A percentile compares a stretch with the other conserved stretches of the same genome.
phyloP scores from a whole-genome alignment of 208 protist genomes.

The Eutreptiella sp. region DNA sequence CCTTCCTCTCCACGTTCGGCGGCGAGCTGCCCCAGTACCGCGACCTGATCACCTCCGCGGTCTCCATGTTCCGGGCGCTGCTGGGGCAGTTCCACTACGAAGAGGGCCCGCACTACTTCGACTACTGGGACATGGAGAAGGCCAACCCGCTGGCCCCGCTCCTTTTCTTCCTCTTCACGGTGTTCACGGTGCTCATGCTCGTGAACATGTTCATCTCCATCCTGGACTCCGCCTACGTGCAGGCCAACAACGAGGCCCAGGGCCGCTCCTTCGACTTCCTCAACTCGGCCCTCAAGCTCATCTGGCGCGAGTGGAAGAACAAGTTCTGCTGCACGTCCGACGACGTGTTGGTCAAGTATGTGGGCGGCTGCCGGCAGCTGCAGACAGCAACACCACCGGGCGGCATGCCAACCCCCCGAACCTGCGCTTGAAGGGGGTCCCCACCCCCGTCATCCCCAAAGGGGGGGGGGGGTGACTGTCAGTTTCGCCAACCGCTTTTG shows the following conservation, averaged over 20 bases:
- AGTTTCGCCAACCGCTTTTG: too few species aligned
- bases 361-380: neutral
- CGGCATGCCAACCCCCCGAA: neutral
- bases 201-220: constrained; percentile 22
- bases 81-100: constrained; percentile 12
- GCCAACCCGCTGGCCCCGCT: constrained; percentile 4
- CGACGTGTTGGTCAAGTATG: neutral
- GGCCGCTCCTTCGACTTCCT: constrained; percentile 1
- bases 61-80: neutral
- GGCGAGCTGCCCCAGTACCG: neutral
- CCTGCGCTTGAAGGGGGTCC: too few species aligned
- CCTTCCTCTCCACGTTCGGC: constrained; percentile 14
- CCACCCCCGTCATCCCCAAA: too few species aligned
- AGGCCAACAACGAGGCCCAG: neutral
- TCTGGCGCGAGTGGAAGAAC: neutral
- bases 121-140: constrained; percentile 2
- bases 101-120: too few species aligned
- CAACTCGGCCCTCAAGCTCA: neutral
- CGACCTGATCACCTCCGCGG: constrained; percentile 1
- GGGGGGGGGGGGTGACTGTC: too few species aligned
- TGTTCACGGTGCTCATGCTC: constrained; percentile 1
- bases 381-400: neutral
- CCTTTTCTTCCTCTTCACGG: constrained; percentile 14
- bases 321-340: constrained; percentile 5
- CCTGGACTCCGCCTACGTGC: constrained; percentile 1